Evolutionary conservation across 768 basidiomycete genomes (phyloP), one percentile per base, ranked within the genome.

Genomic region (Mycena belliarum): DNA sequence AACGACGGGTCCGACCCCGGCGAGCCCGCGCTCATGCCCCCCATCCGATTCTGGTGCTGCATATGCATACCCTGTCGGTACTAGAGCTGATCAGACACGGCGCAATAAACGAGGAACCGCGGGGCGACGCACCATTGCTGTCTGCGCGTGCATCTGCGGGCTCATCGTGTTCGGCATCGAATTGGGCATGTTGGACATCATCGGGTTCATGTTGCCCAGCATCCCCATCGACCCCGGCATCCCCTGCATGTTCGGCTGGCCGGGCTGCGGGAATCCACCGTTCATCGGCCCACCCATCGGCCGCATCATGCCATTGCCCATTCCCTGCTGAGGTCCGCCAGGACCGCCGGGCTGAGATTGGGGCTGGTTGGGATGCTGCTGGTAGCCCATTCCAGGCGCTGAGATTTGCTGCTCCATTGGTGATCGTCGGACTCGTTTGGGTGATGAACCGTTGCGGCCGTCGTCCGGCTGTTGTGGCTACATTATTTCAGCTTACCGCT

Each of bases 391-490:
- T n/a, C n/a, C n/a, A 2, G 77, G 71, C 15, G 69, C 61, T 66
- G 76, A 73, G 20, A 73, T 73, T n/a, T 70, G 72, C 50, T 78
- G 80, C 53, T 82, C 79, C 60, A 75, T 67, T 6, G 84, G 83
- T 24, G 83, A 82, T 25, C 77, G 77, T 26, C 83, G 81, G 29
- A 66, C 37, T 32, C 82, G 81, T 66, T 87, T 86, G 2, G 85
- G 84, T 0, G 86, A 84, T 4, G 76, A 77, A 18, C 83, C 83
- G 28, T 67, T 82, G 42, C 78, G 66, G 44, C 69, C 74, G 38
- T 81, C 82, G 55, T 81, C 54, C 6, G 47, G 51, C 52, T 59
- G 57, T 48, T 50, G 50, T 25, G 35, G 80, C 80, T 82, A 61
- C 40, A 46, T 51, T 37, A 37, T 32, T 24, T 49, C 25, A 29